A percentile compares a stretch with the other conserved stretches of the same genome.
These are phyloP conservation scores for Sporopachydermia lactativora DNA, from an alignment of 805 yeast genomes.

Conservation along the genomic window DNA sequence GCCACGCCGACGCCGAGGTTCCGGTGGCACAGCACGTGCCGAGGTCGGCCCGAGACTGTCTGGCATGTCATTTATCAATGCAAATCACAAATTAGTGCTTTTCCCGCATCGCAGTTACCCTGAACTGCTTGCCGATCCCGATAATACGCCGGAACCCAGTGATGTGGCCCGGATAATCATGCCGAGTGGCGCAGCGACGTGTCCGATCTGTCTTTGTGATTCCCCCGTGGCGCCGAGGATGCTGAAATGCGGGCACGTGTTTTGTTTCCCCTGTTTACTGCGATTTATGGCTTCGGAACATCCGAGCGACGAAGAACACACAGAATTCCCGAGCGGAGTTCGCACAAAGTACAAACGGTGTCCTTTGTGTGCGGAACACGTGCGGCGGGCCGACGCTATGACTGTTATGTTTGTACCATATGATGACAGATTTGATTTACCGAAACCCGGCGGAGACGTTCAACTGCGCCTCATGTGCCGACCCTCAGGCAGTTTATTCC, in stretches of 20 bases:
- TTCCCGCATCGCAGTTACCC: conserved; percentile 42
- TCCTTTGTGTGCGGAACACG: conserved; percentile 59
- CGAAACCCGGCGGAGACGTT: conserved; percentile 40
- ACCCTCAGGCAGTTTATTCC: conserved; percentile 25
- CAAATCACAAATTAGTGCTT: conserved; percentile 74
- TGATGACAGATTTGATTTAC: conserved; percentile 43
- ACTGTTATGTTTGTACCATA: conserved; percentile 42
- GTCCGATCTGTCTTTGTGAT: conserved; percentile 86
- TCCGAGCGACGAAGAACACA: conserved; percentile 15
- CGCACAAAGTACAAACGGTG: conserved; percentile 50
- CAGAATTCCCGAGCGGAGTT: conserved; percentile 7
- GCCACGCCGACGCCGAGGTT: conserved; percentile 9
- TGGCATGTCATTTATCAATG: conserved; percentile 65
- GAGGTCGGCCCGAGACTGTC: conserved; percentile 31
- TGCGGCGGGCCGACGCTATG: conserved; percentile 40
- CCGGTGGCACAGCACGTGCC: conserved; percentile 17
- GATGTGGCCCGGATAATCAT: conserved; percentile 60
- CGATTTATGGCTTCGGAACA: conserved; percentile 47
- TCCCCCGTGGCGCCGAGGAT: conserved; percentile 86
- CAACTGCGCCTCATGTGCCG: conserved; percentile 54
- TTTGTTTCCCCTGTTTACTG: conserved; percentile 73
- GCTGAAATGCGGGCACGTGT: conserved; percentile 89
- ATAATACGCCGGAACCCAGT: conserved; percentile 47
- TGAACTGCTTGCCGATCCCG: conserved; percentile 58
- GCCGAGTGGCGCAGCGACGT: conserved; percentile 52